Base-by-base conservation (phyloP, 2,329 filamentous ascomycete species). In the Trichoderma semiorbis region DNA sequence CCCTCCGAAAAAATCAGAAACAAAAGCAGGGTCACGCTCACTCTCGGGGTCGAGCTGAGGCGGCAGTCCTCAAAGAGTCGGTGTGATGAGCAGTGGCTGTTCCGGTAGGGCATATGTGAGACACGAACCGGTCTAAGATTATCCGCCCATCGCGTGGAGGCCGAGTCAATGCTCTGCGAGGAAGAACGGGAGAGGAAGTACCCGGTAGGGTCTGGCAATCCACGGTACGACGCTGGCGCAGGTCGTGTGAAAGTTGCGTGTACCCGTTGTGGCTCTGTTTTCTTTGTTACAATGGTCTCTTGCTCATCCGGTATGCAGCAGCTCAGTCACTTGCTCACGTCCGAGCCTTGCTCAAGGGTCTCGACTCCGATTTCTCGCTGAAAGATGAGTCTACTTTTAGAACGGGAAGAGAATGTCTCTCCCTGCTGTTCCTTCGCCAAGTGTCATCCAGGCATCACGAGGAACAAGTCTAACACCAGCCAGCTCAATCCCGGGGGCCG, bases 211-310 rank as follows among this genome's bases (percentile, higher is more conserved):
- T n/a, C 43, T 50, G 18, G 16, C 61, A 60, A 47, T 32, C 61
- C 21, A 53, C 62, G 28, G 66, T 71, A 34, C 69, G 53, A 71
- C 69, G 61, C 34, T 71, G 69, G 69, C 69, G 69, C 32, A 66
- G 69, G 69, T 71, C 69, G 50, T 71, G 69, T 71, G 69, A 71
- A 66, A 47, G 36, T 21, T 66, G 50, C 32, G 39, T 60, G 69
- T 71, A 47, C 16, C 60, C 61, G 61, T 53, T 39, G 61, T 66
- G 69, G 69, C 69, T 57, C 47, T 47, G n/a, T 65, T 43, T 21
- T 16, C 14, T 12, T 32, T 53, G 5, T 60, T 21, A 21, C 24
- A 7, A 34, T 34, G 55, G 55, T 21, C 18, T 58, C 18, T 11
- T 32, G 5, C 57, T 60, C 28, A 12, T 18, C 28, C 57, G 18